Percentiles rank a stretch among this genome's conserved stretches.
Conservation (phyloP, 176 grass and related monocot genomes). For the Oryza meyeriana region DNA sequence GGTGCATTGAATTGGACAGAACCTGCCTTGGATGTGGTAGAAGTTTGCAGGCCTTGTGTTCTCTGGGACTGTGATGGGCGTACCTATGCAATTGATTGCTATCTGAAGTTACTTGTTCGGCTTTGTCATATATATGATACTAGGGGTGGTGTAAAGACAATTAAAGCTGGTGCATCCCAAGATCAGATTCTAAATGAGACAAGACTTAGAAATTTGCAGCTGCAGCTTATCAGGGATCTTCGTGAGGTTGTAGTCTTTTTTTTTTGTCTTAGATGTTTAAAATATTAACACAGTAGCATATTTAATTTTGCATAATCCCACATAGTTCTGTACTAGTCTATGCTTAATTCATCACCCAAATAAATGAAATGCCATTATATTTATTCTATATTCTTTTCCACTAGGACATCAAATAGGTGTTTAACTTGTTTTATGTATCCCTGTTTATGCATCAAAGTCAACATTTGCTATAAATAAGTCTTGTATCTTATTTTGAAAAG, state of each 20-base stretch:
- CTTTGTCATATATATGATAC: constrained; percentile 97
- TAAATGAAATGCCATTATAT: background rate
- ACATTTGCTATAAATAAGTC: background rate
- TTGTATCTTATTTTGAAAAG: background rate
- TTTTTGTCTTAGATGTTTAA: constrained; percentile 9
- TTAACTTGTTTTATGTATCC: background rate
- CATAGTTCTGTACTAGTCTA: constrained; percentile 7
- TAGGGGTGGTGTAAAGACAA: constrained; percentile 92
- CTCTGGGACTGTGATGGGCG: constrained; percentile 92
- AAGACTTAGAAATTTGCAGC: constrained; percentile 87
- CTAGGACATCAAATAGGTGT: background rate
- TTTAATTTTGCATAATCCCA: constrained; percentile 16
- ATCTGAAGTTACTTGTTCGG: constrained; percentile 90
- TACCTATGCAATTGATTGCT: constrained; percentile 92
- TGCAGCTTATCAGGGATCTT: constrained; percentile 95
- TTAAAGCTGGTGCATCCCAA: constrained; percentile 92
- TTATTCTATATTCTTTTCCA: background rate
- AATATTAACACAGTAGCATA: background rate
- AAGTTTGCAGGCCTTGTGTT: constrained; percentile 94
- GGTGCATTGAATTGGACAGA: constrained; percentile 98
- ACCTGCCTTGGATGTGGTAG: constrained; percentile 93
- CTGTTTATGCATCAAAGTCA: background rate
- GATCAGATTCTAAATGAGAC: constrained; percentile 99
- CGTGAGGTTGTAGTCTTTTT: constrained; percentile 62
- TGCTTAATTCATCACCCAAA: constrained; percentile 10